Conservation (phyloP, 306 rosid species). For the Arachis stenosperma region DNA sequence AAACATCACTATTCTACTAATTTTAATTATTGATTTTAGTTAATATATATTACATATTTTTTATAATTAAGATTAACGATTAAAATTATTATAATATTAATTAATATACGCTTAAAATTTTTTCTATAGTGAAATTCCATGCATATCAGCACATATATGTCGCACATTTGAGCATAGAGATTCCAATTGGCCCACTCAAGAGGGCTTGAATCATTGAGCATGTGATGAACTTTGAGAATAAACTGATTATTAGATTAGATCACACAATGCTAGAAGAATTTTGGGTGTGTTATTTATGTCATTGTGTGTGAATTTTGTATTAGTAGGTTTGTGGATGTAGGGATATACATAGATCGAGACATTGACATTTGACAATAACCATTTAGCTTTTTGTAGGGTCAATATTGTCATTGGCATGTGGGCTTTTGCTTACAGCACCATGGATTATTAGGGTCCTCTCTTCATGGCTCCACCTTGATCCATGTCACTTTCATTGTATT, state of each 20-base stretch:
- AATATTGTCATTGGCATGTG: conserved; percentile 28
- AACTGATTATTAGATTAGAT: not conserved
- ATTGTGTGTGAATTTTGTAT: not conserved
- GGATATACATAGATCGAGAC: not conserved
- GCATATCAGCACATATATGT: too few relatives aligned
- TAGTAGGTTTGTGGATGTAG: conserved; percentile 19
- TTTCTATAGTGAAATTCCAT: too few relatives aligned
- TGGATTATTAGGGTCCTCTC: conserved; percentile 3
- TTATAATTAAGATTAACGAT: too few relatives aligned
- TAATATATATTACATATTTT: too few relatives aligned
- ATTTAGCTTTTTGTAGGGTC: conserved; percentile 37
- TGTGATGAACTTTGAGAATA: conserved; percentile 18
- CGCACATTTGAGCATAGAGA: conserved; percentile 26
- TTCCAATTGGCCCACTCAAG: conserved; percentile 41
- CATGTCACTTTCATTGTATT: conserved; percentile 16
- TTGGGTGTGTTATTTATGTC: not conserved
- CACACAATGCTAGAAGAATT: not conserved
- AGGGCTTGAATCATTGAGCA: conserved; percentile 39
- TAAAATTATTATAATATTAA: too few relatives aligned
- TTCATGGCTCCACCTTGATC: conserved; percentile 24
- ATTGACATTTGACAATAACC: conserved; percentile 3
- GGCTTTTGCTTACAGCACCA: conserved; percentile 7
- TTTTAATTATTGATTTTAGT: too few relatives aligned
- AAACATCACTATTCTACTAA: too few relatives aligned
- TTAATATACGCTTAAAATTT: too few relatives aligned